These are phyloP conservation scores for Fagus crenata DNA, from an alignment of 306 rosid genomes.

Conservation along the genomic window DNA sequence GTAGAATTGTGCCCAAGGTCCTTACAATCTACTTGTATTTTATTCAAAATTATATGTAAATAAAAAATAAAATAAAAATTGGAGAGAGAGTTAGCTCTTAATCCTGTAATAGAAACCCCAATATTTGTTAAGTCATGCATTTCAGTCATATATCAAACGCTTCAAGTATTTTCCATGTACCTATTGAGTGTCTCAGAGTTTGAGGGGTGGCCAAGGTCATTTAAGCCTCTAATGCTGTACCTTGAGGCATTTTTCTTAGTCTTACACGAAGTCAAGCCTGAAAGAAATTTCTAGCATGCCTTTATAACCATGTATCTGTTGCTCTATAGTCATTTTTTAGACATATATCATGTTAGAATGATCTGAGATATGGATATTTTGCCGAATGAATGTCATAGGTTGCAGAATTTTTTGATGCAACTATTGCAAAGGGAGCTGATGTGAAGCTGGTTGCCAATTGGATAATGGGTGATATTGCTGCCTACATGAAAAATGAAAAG, in stretches of 20 bases:
- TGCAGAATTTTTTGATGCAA: constrained; percentile 78
- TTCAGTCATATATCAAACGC: background rate
- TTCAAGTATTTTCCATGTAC: background rate
- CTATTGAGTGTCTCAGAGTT: background rate
- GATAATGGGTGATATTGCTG: constrained; percentile 95
- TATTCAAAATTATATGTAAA: too few species aligned
- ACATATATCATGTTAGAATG: constrained; percentile 10
- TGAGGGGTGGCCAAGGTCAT: background rate
- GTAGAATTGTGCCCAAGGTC: background rate
- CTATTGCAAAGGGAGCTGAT: constrained; percentile 77
- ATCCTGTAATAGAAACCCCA: background rate
- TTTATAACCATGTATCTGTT: constrained; percentile 17
- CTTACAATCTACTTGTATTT: background rate
- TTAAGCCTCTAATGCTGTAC: background rate
- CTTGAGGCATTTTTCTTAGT: background rate
- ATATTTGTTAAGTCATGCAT: background rate
- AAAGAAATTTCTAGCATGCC: constrained; percentile 13
- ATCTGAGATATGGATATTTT: constrained; percentile 27
- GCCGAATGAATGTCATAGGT: constrained; percentile 52
- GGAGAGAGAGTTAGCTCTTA: background rate
- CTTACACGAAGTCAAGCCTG: constrained; percentile 2
- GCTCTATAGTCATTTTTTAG: constrained; percentile 11
- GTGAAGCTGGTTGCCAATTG: constrained; percentile 89
- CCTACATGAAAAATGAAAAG: constrained; percentile 87
- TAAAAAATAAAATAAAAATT: background rate